Percentiles rank a stretch among this genome's conserved stretches.
These are phyloP conservation scores for Skeletonema costatum DNA, from an alignment of 108 stramenopile species.

Conservation along the genomic window DNA sequence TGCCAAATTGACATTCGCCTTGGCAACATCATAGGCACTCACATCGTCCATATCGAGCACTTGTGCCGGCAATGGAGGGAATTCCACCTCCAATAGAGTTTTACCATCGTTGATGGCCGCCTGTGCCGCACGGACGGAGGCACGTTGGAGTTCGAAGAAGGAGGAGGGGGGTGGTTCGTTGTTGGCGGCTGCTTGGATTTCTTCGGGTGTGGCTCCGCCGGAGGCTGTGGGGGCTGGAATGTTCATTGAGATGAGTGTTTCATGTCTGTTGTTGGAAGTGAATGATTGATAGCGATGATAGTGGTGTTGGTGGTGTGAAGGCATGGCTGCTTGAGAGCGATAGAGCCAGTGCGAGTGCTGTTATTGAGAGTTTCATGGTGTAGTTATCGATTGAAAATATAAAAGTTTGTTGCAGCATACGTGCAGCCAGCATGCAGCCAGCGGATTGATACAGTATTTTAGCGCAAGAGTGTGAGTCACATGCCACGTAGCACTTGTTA, in stretches of 20 bases:
- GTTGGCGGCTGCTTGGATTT: slow-evolving; percentile 58
- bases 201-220: slow-evolving; percentile 48
- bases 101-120: slow-evolving; percentile 81
- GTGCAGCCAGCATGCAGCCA: too few relatives aligned
- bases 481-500: too few relatives aligned
- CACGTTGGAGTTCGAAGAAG: slow-evolving; percentile 81
- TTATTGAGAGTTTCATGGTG: not conserved
- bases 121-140: slow-evolving; percentile 58
- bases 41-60: slow-evolving; percentile 93
- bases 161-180: slow-evolving; percentile 61
- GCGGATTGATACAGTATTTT: too few relatives aligned
- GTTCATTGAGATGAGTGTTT: slow-evolving; percentile 24
- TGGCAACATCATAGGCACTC: slow-evolving; percentile 88
- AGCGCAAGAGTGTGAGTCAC: too few relatives aligned
- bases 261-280: not conserved
- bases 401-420: too few relatives aligned
- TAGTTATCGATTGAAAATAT: too few relatives aligned
- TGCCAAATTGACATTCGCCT: slow-evolving; percentile 91
- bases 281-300: not conserved
- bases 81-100: slow-evolving; percentile 90
- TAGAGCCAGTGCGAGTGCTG: not conserved
- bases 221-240: slow-evolving; percentile 41
- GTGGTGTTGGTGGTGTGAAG: not conserved
- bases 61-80: slow-evolving; percentile 87
- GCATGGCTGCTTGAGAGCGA: not conserved